Conservation (phyloP, 257 asterid species). For the Cynanchum wilfordii region DNA sequence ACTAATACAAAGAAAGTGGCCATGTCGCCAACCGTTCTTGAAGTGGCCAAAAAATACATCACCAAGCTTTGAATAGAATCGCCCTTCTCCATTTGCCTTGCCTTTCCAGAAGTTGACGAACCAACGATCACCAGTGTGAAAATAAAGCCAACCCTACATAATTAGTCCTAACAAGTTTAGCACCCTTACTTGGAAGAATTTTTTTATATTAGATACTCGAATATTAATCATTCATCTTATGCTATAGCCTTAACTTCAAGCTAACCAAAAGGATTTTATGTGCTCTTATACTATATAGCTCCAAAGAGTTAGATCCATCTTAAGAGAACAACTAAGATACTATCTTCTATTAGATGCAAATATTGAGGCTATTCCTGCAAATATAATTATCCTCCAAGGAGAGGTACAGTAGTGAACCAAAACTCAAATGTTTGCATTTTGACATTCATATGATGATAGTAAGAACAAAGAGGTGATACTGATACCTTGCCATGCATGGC, state of each 20-base stretch:
- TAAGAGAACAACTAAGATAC: neutral
- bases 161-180: constrained; percentile 6
- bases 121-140: constrained; percentile 94
- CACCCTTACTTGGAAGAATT: neutral
- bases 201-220: neutral
- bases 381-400: neutral
- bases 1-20: constrained; percentile 68
- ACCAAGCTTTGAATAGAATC: constrained; percentile 81
- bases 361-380: neutral
- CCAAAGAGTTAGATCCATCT: neutral
- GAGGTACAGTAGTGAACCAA: neutral
- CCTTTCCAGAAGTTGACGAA: constrained; percentile 93
- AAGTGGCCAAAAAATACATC: constrained; percentile 88
- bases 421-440: neutral
- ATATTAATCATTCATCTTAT: neutral
- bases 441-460: neutral
- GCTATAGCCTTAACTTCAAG: neutral
- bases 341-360: constrained; percentile 3
- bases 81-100: constrained; percentile 91
- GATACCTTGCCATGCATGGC: constrained; percentile 96
- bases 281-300: neutral
- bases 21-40: constrained; percentile 97
- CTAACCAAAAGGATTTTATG: neutral
- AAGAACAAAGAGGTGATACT: constrained; percentile 7
- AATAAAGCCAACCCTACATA: constrained; percentile 89